phyloP scores from a whole-genome alignment of 306 rosid genomes.

The Astragalus glycyphyllos region DNA sequence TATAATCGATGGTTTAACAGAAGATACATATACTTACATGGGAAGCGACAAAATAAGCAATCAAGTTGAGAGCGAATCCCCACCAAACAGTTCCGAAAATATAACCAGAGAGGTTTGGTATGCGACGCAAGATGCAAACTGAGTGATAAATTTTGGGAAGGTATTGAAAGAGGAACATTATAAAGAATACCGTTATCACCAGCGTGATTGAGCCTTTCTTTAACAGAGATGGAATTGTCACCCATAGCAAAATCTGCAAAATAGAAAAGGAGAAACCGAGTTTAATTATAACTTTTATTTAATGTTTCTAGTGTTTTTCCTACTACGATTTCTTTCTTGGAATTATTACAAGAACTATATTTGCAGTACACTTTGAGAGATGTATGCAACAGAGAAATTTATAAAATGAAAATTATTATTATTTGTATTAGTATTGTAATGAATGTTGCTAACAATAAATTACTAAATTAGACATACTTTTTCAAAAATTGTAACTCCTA shows the following conservation, averaged over 20 bases:
- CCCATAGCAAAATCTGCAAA: constrained; percentile 82
- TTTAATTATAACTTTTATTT: background rate
- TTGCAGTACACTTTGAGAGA: no score
- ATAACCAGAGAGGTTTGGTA: constrained; percentile 81
- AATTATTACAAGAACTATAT: no score
- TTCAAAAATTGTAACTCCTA: no score
- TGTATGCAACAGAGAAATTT: no score
- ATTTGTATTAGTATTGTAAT: no score
- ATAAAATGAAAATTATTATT: no score
- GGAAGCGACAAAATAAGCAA: constrained; percentile 93
- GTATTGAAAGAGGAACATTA: constrained; percentile 78
- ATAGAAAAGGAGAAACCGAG: background rate
- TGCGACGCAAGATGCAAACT: constrained; percentile 76
- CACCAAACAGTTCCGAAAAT: constrained; percentile 95
- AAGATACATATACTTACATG: constrained; percentile 62
- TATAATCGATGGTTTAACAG: no score
- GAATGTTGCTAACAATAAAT: no score
- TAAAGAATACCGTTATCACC: constrained; percentile 80
- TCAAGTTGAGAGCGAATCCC: constrained; percentile 94
- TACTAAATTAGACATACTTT: no score
- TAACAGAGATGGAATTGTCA: constrained; percentile 66
- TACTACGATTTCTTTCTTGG: no score
- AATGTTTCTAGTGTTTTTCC: background rate
- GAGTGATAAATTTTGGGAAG: constrained; percentile 92
- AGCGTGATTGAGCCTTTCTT: constrained; percentile 64